phyloP scores from a whole-genome alignment of 2,329 filamentous ascomycete genomes.

The Elsinoe perseae region DNA sequence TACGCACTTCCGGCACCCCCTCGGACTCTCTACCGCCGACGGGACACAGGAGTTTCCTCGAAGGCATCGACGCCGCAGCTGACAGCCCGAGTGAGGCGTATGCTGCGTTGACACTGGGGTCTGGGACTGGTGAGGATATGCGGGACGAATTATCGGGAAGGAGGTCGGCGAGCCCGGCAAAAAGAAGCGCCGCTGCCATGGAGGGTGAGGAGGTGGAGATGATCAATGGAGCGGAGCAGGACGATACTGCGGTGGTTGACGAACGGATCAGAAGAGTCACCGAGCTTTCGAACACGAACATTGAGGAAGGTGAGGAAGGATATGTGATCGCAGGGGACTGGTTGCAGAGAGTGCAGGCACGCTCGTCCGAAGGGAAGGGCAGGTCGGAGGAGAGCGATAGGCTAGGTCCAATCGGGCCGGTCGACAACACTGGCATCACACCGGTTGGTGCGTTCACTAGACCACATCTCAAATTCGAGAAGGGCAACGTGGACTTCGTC shows the following conservation, averaged over 20 bases:
- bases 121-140: constrained; percentile 39
- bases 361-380: constrained; percentile 52
- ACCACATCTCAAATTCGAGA: constrained; percentile 22
- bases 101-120: constrained; percentile 44
- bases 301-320: constrained; percentile 64
- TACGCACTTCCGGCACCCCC: constrained; percentile 33
- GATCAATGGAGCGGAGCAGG: neutral
- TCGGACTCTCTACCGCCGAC: constrained; percentile 43
- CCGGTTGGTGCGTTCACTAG: constrained; percentile 25
- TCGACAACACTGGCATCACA: constrained; percentile 82
- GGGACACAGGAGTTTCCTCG: constrained; percentile 1
- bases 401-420: constrained; percentile 62
- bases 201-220: constrained; percentile 31
- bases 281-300: constrained; percentile 47
- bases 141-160: constrained; percentile 18
- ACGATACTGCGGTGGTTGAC: constrained; percentile 39
- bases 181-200: constrained; percentile 49
- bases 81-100: constrained; percentile 45
- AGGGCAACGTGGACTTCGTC: constrained; percentile 46
- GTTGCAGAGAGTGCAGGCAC: constrained; percentile 64
- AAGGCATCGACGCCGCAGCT: constrained; percentile 11
- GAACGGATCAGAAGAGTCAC: constrained; percentile 69
- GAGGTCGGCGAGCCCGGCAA: constrained; percentile 47
- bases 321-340: constrained; percentile 74
- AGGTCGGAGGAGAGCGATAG: constrained; percentile 48